These are phyloP conservation scores for Corylus heterophylla DNA, from an alignment of 306 rosid species.

Conservation along the genomic window DNA sequence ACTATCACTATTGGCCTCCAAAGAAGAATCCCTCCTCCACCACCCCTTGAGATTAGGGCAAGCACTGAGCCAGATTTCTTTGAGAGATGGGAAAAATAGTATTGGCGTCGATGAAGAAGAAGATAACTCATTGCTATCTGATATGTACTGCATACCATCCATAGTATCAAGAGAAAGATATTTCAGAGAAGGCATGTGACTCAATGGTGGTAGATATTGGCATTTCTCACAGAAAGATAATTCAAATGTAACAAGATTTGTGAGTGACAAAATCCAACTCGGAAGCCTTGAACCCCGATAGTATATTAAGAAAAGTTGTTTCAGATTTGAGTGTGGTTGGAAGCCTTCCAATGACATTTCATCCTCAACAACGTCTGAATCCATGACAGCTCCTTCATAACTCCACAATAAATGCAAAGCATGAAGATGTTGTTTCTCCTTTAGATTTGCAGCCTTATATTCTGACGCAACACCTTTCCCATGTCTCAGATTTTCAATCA, in stretches of 20 bases:
- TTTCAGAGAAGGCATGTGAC: slow-evolving; percentile 23
- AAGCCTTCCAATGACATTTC: not conserved
- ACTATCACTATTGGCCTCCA: too few species aligned
- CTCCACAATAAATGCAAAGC: slow-evolving; percentile 11
- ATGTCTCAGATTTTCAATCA: slow-evolving; percentile 1
- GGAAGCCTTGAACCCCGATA: too few species aligned
- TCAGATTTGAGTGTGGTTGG: not conserved
- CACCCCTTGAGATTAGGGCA: slow-evolving; percentile 29
- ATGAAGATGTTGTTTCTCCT: not conserved
- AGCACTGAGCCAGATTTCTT: fast-evolving
- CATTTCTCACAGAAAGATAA: not conserved
- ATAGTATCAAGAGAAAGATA: fast-evolving
- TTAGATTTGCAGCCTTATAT: not conserved
- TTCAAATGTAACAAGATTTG: not conserved
- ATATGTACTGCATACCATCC: not conserved
- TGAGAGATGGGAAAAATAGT: slow-evolving; percentile 26
- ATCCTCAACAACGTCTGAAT: not conserved
- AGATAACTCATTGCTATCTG: not conserved
- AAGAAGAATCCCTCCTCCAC: not conserved
- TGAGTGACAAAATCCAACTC: not conserved
- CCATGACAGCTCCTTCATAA: not conserved
- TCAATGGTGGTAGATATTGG: slow-evolving; percentile 5
- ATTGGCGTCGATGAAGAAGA: not conserved
- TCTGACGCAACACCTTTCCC: not conserved
- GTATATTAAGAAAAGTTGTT: not conserved